Percentiles rank a stretch among this genome's conserved stretches.
Evolutionary conservation across 495 filamentous ascomycete species (phyloP).

Genomic region (Neurospora sp.): DNA sequence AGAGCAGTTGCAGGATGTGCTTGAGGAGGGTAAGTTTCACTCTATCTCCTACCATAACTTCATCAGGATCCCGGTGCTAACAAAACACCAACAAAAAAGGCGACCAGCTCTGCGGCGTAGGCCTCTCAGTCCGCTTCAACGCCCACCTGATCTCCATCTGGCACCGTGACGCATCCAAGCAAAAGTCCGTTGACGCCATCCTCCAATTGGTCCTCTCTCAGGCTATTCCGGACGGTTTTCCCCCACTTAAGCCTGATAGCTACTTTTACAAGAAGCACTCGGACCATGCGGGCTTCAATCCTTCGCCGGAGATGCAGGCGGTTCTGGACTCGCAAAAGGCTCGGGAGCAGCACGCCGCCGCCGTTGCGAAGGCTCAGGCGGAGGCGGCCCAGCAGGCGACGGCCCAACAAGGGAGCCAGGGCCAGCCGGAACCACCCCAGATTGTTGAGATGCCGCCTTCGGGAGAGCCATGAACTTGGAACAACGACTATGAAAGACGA

Average conservation of each 20-base stretch:
- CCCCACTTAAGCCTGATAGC: constrained; percentile 45
- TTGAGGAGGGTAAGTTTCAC: constrained; percentile 52
- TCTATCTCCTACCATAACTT: not conserved
- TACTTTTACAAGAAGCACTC: constrained; percentile 59
- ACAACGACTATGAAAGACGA: not conserved
- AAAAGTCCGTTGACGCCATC: constrained; percentile 61
- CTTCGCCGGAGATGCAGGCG: constrained; percentile 38
- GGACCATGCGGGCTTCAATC: constrained; percentile 48
- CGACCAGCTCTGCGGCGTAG: constrained; percentile 73
- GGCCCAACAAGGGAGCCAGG: not conserved
- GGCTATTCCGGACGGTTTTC: constrained; percentile 55
- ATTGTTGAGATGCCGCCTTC: constrained; percentile 10
- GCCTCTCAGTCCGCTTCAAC: constrained; percentile 63
- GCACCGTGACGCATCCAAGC: constrained; percentile 70
- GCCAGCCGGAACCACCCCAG: constrained; percentile 1
- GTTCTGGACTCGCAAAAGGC: constrained; percentile 39
- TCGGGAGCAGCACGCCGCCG: constrained; percentile 25
- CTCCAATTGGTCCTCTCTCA: constrained; percentile 57
- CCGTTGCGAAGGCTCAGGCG: constrained; percentile 12
- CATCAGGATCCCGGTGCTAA: not conserved
- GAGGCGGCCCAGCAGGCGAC: not conserved
- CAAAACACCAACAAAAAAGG: constrained; percentile 28
- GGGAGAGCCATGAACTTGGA: constrained; percentile 2
- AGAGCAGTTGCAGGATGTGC: constrained; percentile 65
- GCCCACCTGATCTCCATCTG: constrained; percentile 74